These are phyloP conservation scores for Babesia microti DNA, from an alignment of 169 alveolate genomes.

Conservation along the genomic window DNA sequence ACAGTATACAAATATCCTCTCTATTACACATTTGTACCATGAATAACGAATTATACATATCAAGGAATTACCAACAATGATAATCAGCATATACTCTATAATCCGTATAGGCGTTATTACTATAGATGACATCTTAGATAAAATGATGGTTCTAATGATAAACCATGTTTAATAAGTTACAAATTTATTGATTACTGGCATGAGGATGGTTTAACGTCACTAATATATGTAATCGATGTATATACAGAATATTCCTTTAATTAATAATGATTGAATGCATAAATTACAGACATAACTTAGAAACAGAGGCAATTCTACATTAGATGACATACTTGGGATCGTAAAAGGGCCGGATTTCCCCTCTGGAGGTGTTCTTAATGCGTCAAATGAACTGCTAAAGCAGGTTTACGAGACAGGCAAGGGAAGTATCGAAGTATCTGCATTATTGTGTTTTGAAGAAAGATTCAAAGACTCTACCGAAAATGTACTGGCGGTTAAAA, in stretches of 20 bases:
- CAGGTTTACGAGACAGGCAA: conserved; percentile 57
- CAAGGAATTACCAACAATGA: too few species aligned
- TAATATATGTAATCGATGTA: too few species aligned
- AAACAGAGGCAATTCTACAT: conserved; percentile 30
- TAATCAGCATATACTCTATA: too few species aligned
- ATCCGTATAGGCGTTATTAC: too few species aligned
- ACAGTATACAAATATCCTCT: too few species aligned
- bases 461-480: conserved; percentile 17
- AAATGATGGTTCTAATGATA: too few species aligned
- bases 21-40: too few species aligned
- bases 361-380: conserved; percentile 64
- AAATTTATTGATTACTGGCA: too few species aligned
- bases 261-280: background rate
- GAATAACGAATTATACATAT: too few species aligned
- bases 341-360: conserved; percentile 73
- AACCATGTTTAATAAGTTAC: too few species aligned
- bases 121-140: too few species aligned
- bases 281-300: background rate
- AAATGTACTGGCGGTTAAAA: conserved; percentile 7
- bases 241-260: background rate
- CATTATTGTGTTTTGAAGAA: conserved; percentile 28
- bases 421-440: conserved; percentile 53
- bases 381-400: conserved; percentile 25
- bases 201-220: too few species aligned
- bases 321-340: conserved; percentile 34